Evolutionary conservation across 2,329 filamentous ascomycete genomes (phyloP), one percentile per base, ranked within the genome.

Genomic region (Coleophoma crateriformis): DNA sequence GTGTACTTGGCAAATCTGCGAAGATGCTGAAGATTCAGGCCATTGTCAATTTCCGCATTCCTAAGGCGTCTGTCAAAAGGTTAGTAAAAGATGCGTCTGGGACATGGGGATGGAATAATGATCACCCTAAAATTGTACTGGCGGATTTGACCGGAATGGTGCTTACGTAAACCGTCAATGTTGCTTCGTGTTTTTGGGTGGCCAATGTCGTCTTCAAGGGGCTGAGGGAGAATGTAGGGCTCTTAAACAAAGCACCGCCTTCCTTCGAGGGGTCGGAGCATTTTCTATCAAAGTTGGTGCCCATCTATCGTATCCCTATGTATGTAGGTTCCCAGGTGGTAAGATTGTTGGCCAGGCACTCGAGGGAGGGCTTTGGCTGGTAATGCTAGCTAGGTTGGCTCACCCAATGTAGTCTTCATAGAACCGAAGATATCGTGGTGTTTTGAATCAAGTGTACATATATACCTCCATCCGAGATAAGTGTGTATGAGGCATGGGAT

Each of bases 1-100:
- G 74, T 72, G 43, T 79, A 79, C 67, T 90, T 90, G 51, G 84
- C 86, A 65, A 89, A 88, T 65, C 87, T 80, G 55, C 87, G 85
- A 49, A 92, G 75, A 69, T 92, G 83, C 69, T 81, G 78, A 59
- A 85, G 72, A 73, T 78, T 79, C 67, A 83, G 79, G 75, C 76
- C 78, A 61, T 77, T 76, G 64, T 79, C 79, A 61, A 81, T 77
- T 60, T 78, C 78, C 53, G 80, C 70, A 62, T 82, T 67, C 47
- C 71, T 69, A 60, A 78, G 76, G 8, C 27, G 27, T 27, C 27
- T 27, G 27, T 27, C 3, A 10, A 27, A 58, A 84, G 68, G 52
- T 79, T 74, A 54, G 81, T 83, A 56, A 64, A 51, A 33, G 41
- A 48, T 46, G 42, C 46, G 20, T 55, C 57, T 52, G 50, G 6